A percentile compares a stretch with the other conserved stretches of the same genome.
These are phyloP conservation scores for Westerdykella ornata DNA, from an alignment of 2,329 filamentous ascomycete genomes.

Conservation along the genomic window DNA sequence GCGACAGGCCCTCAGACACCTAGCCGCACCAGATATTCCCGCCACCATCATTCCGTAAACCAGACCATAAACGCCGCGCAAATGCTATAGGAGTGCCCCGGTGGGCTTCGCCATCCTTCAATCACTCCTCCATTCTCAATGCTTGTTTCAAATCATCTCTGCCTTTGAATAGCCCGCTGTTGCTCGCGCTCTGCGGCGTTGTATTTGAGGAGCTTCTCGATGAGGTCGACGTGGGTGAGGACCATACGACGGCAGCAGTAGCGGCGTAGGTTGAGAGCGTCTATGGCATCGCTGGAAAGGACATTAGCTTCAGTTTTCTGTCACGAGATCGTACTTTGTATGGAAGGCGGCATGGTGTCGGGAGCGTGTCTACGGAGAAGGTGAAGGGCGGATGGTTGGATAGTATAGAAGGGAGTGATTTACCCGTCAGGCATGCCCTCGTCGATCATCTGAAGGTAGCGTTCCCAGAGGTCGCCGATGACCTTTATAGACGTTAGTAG, in stretches of 20 bases:
- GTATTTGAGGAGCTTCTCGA: constrained; percentile 79
- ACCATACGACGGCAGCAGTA: constrained; percentile 99
- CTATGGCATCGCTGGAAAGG: constrained; percentile 79
- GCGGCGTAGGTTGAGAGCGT: constrained; percentile 83
- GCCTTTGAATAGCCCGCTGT: constrained; percentile 19
- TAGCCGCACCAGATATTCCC: too few relatives aligned
- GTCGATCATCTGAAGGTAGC: constrained; percentile 81
- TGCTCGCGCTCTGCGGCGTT: constrained; percentile 34
- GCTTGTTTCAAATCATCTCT: background rate
- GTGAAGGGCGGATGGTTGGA: background rate
- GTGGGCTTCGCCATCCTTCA: background rate
- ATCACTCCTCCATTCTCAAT: background rate
- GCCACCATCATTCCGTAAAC: too few relatives aligned
- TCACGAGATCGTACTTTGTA: background rate
- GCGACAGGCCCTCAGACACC: too few relatives aligned
- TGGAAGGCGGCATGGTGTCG: background rate
- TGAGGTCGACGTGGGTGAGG: constrained; percentile 98
- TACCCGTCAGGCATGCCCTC: constrained; percentile 31
- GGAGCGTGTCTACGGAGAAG: constrained; percentile 7
- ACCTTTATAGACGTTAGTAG: constrained; percentile 55
- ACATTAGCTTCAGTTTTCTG: background rate
- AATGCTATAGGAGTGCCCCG: background rate
- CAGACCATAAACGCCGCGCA: background rate
- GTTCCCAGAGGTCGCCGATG: constrained; percentile 94
- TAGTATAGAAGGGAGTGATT: constrained; percentile 3